Base-by-base conservation (phyloP, 345 rosid species). In the Salix dunnii region DNA sequence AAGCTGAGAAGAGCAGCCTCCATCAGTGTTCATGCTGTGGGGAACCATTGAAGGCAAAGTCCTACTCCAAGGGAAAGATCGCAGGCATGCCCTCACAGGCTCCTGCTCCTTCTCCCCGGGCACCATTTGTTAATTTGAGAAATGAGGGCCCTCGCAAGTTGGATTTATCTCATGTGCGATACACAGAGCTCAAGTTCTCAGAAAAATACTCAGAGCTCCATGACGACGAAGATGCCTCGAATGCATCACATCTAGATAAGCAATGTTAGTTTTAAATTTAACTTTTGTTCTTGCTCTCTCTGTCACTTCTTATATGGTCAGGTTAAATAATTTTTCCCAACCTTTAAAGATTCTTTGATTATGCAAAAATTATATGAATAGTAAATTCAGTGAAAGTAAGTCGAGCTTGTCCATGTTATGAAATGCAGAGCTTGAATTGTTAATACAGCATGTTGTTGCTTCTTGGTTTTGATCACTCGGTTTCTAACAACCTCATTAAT, bases 81-180 rank as follows among this genome's bases (percentile, higher is more conserved):
- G 20, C 73, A 3, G 77, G 76, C 72, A 25, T 76, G 1, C 20
- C 79, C 49, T 79, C 91, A 74, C 81, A 79, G 27, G 95, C 91
- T 73, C 94, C 94, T 4, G 74, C 93, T 74, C 91, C 98, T 36
- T 88, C 98, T 73, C 98, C 96, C 4, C 80, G 92, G 74, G 88
- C 88, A 18, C 71, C 91, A 1, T 68, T 84, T 65, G 70, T 42
- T 25, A 49, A 63, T 20, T 48, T 64, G 12, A 84, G 77, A 74
- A 71, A 67, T 48, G 85, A 85, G 55, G 81, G 72, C 53, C 35
- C 70, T 12, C 85, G 82, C 27, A 73, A 67, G 31, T 43, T 81
- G 53, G 86, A 82, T 23, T 70, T 85, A 73, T 74, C 89, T 11
- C 86, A 84, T 12, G 65, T 82, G 4, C 69, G 84, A 36, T 83